phyloP scores from a whole-genome alignment of 139 green algal species.

The Micractinium conductrix region DNA sequence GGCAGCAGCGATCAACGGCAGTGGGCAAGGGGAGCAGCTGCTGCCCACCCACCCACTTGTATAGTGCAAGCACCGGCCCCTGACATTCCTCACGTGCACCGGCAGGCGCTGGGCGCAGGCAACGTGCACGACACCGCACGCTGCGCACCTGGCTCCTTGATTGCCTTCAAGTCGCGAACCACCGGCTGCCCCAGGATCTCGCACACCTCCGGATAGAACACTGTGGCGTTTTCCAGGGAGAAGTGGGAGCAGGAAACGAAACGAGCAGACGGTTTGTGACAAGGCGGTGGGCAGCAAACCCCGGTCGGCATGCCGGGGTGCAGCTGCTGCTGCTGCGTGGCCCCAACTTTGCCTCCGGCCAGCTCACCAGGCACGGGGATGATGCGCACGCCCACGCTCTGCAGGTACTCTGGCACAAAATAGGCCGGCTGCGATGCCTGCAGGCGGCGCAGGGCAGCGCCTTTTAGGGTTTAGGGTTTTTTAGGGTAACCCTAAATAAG shows the following conservation, averaged over 20 bases:
- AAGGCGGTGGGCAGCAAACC: background rate
- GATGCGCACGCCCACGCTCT: slow-evolving; percentile 54
- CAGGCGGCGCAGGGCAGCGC: too few relatives aligned
- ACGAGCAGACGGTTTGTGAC: background rate
- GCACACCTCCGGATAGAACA: slow-evolving; percentile 64
- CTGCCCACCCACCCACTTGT: too few relatives aligned
- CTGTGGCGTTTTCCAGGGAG: background rate
- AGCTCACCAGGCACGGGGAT: slow-evolving; percentile 59
- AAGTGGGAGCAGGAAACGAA: background rate
- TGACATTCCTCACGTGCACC: too few relatives aligned
- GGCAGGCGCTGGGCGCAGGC: too few relatives aligned
- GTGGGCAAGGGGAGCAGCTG: too few relatives aligned
- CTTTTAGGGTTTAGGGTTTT: too few relatives aligned
- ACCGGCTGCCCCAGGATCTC: slow-evolving; percentile 63
- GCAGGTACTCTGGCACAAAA: slow-evolving; percentile 63
- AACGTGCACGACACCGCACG: too few relatives aligned
- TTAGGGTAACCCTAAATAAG: background rate
- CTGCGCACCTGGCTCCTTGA: slow-evolving; percentile 42
- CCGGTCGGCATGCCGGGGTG: too few relatives aligned
- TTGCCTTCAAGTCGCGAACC: slow-evolving; percentile 48
- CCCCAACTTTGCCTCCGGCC: background rate
- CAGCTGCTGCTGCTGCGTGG: background rate
- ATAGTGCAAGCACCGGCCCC: too few relatives aligned
- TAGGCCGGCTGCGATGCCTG: slow-evolving; percentile 55
- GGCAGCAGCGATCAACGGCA: too few relatives aligned